Evolutionary conservation across 257 asterid genomes (phyloP).

Genomic region (Solanum verrucosum): DNA sequence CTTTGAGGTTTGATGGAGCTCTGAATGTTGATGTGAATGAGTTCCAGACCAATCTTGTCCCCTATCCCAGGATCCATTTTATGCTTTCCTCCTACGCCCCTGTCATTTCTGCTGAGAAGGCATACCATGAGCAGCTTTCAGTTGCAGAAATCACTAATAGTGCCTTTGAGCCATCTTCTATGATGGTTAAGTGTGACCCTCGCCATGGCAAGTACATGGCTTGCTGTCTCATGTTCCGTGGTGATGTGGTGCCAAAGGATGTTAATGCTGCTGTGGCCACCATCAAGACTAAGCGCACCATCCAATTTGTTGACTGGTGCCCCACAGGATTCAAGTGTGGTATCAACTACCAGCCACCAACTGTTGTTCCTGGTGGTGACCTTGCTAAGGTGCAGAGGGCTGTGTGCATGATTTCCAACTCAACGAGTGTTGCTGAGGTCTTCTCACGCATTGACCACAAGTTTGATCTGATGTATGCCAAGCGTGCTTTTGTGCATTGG

Average conservation of each 20-base stretch:
- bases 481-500: conserved; percentile 13
- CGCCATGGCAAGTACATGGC: conserved; percentile 12
- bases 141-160: conserved; percentile 7
- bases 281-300: conserved; percentile 9
- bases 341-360: conserved; percentile 10
- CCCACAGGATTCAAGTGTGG: conserved; percentile 9
- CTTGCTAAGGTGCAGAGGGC: conserved; percentile 13
- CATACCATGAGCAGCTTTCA: conserved; percentile 2
- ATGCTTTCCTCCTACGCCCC: conserved; percentile 8
- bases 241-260: conserved; percentile 12
- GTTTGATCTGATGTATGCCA: conserved; percentile 8
- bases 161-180: conserved; percentile 10
- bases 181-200: conserved; percentile 13
- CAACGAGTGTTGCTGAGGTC: conserved; percentile 7
- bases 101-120: conserved; percentile 6
- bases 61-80: conserved; percentile 5
- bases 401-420: conserved; percentile 5
- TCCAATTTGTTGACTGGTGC: conserved; percentile 6
- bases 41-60: conserved; percentile 6
- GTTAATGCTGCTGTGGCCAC: conserved; percentile 7
- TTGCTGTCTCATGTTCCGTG: conserved; percentile 6
- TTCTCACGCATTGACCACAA: conserved; percentile 10
- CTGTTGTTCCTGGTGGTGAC: conserved; percentile 7
- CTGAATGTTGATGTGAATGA: conserved; percentile 11
- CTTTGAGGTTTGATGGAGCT: conserved; percentile 7